These are phyloP conservation scores for Aurinia saxatilis DNA, from an alignment of 345 rosid genomes.

Conservation along the genomic window DNA sequence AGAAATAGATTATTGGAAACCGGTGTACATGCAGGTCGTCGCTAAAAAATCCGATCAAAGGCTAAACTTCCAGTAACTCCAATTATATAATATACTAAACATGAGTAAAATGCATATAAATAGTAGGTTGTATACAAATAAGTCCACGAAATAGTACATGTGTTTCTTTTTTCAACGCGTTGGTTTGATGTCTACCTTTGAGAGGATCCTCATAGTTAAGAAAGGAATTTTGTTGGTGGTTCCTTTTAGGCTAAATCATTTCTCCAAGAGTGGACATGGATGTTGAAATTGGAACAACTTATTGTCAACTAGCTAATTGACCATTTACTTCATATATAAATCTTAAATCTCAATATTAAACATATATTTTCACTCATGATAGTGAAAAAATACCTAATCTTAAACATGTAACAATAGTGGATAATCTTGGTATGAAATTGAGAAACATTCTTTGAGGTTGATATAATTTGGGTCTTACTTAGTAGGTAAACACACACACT, in stretches of 20 bases:
- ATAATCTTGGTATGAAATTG: neutral
- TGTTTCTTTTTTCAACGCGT: neutral
- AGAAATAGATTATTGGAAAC: too few species aligned
- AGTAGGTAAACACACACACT: too few species aligned
- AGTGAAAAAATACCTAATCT: neutral
- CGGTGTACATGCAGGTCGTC: too few species aligned
- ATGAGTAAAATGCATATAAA: too few species aligned
- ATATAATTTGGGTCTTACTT: too few species aligned
- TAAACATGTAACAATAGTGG: neutral
- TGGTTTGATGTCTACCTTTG: neutral
- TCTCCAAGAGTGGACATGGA: neutral
- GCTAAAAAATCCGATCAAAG: too few species aligned
- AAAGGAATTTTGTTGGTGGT: neutral
- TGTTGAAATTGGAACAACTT: neutral
- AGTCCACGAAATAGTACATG: too few species aligned
- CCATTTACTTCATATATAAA: too few species aligned
- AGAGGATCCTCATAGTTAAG: neutral
- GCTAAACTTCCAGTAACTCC: too few species aligned
- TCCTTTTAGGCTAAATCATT: constrained; percentile 4
- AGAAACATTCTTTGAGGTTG: constrained; percentile 13
- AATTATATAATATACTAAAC: too few species aligned
- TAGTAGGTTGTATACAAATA: too few species aligned
- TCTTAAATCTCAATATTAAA: too few species aligned
- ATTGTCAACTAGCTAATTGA: neutral
- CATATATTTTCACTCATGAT: neutral